These are phyloP conservation scores for Ceratocystis alfenasii DNA, from an alignment of 2,329 filamentous ascomycete genomes.

Conservation along the genomic window DNA sequence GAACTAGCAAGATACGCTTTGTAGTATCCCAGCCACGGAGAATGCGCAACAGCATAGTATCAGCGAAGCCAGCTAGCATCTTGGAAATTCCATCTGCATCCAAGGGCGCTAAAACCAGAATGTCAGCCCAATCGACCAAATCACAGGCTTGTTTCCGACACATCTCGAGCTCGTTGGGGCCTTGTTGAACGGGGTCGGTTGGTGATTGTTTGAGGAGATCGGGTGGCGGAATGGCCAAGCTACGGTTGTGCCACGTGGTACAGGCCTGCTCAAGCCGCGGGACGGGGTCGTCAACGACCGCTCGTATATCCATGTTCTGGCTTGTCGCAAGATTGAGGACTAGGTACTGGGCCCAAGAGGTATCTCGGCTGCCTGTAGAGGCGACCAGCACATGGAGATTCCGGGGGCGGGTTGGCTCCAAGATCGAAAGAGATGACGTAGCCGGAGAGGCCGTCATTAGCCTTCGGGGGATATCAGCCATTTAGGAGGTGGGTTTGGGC, in stretches of 20 bases:
- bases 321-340: conserved; percentile 57
- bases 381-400: conserved; percentile 49
- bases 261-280: conserved; percentile 52
- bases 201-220: conserved; percentile 15
- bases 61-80: conserved; percentile 75
- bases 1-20: conserved; percentile 74
- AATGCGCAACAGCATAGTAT: conserved; percentile 68
- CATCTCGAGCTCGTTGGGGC: conserved; percentile 14
- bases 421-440: conserved; percentile 31
- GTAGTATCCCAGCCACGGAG: conserved; percentile 76
- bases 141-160: conserved; percentile 40
- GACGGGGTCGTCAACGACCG: conserved; percentile 54
- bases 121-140: conserved; percentile 75
- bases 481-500: conserved; percentile 13
- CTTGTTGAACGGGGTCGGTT: conserved; percentile 20
- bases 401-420: conserved; percentile 29
- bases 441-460: conserved; percentile 25
- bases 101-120: conserved; percentile 73
- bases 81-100: conserved; percentile 74
- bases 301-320: conserved; percentile 47
- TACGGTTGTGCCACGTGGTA: conserved; percentile 46
- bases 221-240: conserved; percentile 34
- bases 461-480: conserved; percentile 17
- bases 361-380: conserved; percentile 52
- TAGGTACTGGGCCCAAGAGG: conserved; percentile 53